Evolutionary conservation across 2,329 filamentous ascomycete genomes (phyloP).

Genomic region (Ceratocystis colombiana): DNA sequence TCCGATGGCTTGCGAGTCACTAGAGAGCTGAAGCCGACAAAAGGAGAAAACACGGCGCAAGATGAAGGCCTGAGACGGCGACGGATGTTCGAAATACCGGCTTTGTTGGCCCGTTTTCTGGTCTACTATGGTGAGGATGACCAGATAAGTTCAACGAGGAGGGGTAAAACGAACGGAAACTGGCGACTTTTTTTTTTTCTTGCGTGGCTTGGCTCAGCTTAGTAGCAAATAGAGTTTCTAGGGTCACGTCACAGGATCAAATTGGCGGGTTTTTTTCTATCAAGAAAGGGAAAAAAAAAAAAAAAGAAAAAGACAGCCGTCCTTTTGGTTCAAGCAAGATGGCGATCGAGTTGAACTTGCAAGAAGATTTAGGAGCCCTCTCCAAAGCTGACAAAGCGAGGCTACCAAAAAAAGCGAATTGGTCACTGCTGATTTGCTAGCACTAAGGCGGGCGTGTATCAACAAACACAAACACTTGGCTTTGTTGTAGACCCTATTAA

Average conservation of each 20-base stretch:
- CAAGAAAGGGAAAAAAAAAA: background rate
- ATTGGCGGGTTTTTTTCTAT: background rate
- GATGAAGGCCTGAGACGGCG: no score
- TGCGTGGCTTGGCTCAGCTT: slow-evolving; percentile 6
- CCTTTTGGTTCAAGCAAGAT: background rate
- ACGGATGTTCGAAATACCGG: no score
- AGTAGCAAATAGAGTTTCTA: slow-evolving; percentile 12
- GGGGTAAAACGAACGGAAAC: slow-evolving; percentile 12
- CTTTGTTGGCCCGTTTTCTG: no score
- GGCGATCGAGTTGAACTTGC: background rate
- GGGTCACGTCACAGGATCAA: slow-evolving; percentile 9
- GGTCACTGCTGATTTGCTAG: slow-evolving; percentile 11
- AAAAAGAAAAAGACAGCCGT: slow-evolving; percentile 10
- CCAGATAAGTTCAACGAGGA: background rate
- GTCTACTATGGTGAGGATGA: background rate
- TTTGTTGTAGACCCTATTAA: background rate
- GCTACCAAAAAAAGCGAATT: background rate
- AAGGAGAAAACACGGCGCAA: background rate
- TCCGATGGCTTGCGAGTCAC: background rate
- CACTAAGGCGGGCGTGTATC: background rate
- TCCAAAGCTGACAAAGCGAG: slow-evolving; percentile 11
- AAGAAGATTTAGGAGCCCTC: background rate
- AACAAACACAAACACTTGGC: background rate
- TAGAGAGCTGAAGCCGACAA: background rate
- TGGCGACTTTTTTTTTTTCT: background rate